Conservation (phyloP, 129 eudicot genomes). For the Escallonia rubra region DNA sequence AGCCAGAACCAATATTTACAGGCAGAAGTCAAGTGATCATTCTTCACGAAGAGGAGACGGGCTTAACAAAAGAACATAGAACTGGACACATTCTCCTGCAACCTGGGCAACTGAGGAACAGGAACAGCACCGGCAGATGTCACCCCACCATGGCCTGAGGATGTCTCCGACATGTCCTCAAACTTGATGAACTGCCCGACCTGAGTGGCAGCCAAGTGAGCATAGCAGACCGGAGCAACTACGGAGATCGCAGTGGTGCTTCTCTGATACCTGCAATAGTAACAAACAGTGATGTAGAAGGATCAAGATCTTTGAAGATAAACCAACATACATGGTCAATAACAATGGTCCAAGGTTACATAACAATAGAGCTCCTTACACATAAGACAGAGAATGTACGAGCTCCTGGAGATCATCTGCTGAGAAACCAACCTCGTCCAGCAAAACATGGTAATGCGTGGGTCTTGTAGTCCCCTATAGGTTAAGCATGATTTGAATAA, state of each 20-base stretch:
- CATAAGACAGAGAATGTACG: constrained; percentile 73
- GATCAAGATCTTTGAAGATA: background rate
- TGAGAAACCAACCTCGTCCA: constrained; percentile 66
- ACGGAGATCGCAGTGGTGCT: constrained; percentile 76
- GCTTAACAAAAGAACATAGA: constrained; percentile 87
- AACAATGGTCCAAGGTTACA: background rate
- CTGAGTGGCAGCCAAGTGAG: constrained; percentile 84
- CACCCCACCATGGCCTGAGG: constrained; percentile 54
- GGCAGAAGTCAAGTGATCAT: too few relatives aligned
- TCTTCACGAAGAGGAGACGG: background rate
- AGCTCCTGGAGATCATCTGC: constrained; percentile 77
- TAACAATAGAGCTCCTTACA: constrained; percentile 38
- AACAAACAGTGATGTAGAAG: background rate
- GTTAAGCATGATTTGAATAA: too few relatives aligned
- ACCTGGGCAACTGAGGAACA: constrained; percentile 51
- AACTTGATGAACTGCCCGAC: constrained; percentile 69
- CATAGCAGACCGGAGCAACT: constrained; percentile 79
- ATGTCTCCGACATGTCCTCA: constrained; percentile 55
- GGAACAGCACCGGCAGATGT: constrained; percentile 27
- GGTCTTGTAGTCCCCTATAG: constrained; percentile 72
- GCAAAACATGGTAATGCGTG: constrained; percentile 77
- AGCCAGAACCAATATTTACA: too few relatives aligned
- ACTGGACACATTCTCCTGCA: constrained; percentile 44
- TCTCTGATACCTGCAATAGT: constrained; percentile 57
- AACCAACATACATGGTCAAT: background rate